phyloP scores from a whole-genome alignment of 2,329 filamentous ascomycete species.

The Diaporthe batatas region DNA sequence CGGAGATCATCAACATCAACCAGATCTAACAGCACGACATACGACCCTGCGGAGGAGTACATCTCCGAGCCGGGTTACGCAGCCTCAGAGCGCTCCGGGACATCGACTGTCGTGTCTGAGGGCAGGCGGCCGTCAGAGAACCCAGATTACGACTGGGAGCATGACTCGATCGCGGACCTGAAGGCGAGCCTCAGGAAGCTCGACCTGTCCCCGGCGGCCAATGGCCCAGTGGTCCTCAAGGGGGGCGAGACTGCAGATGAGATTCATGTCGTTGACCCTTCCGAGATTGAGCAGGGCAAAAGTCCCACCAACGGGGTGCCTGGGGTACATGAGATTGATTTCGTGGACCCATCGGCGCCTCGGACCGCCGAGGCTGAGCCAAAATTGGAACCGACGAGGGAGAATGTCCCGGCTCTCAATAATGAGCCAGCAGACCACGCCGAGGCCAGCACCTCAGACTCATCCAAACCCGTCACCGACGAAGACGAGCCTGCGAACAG shows the following conservation, averaged over 20 bases:
- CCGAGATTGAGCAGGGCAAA: neutral
- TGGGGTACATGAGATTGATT: slow-evolving; percentile 2
- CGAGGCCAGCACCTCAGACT: neutral
- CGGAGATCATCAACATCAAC: neutral
- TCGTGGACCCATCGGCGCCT: neutral
- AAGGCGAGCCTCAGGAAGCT: neutral
- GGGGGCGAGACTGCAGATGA: neutral
- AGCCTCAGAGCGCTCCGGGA: neutral
- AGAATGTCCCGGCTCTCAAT: neutral
- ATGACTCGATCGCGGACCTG: slow-evolving; percentile 1
- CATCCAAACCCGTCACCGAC: neutral
- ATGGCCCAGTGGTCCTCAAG: neutral
- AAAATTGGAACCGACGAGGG: neutral
- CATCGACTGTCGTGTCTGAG: neutral
- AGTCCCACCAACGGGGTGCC: neutral
- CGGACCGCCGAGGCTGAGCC: neutral
- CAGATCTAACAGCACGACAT: neutral
- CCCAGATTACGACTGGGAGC: slow-evolving; percentile 26
- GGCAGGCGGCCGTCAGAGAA: neutral
- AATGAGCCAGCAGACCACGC: neutral
- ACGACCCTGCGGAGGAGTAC: neutral
- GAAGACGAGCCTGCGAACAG: rapidly evolving
- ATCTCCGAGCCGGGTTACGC: neutral
- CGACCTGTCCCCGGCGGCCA: neutral
- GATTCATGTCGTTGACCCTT: neutral